Base-by-base conservation (phyloP, 2,329 filamentous ascomycete species). In the Ceratocystis alfenasii region DNA sequence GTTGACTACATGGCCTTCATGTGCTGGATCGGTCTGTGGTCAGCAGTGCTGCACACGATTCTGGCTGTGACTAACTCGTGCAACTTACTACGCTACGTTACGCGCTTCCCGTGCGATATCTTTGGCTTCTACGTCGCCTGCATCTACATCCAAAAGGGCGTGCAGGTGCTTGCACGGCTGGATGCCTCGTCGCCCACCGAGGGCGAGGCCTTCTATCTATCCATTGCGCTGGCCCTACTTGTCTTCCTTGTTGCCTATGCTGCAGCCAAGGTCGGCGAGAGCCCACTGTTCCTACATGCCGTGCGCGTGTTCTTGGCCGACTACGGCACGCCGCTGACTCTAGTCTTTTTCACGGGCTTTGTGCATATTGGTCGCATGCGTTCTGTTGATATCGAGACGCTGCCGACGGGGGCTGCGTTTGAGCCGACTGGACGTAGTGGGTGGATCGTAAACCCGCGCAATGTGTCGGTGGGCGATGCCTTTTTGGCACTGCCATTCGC, bases 91-190 rank as follows among this genome's bases (percentile, higher is more conserved):
- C 87, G 85, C 72, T 95, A 92, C 74, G 90, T 96, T 25, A 96
- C 91, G 0, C 83, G 90, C 15, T 96, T 96, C 73, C 90, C 90
- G 28, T 95, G 91, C 76, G 91, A 96, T 74, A 94, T 93, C 71
- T 95, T 96, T 70, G 91, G 90, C 63, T 95, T 95, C 77, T 95
- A 95, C 73, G 90, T 95, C 61, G 90, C 90, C 66, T 91, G 89
- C 73, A 93, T 95, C 74, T 95, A 95, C 73, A 80, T 95, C 22
- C 90, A 95, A 72, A 95, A 95, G 75, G 90, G 90, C 17, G 87
- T 95, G 68, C 89, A 95, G 75, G 89, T 95, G 15, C 81, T 95
- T 22, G 87, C 86, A 55, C 82, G 87, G 12, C 87, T 95, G 71
- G 75, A 78, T 70, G 25, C 20, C 22, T 10, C 53, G 53, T 28